phyloP scores from a whole-genome alignment of 768 basidiomycete genomes.

The Auriculariales sp. region DNA sequence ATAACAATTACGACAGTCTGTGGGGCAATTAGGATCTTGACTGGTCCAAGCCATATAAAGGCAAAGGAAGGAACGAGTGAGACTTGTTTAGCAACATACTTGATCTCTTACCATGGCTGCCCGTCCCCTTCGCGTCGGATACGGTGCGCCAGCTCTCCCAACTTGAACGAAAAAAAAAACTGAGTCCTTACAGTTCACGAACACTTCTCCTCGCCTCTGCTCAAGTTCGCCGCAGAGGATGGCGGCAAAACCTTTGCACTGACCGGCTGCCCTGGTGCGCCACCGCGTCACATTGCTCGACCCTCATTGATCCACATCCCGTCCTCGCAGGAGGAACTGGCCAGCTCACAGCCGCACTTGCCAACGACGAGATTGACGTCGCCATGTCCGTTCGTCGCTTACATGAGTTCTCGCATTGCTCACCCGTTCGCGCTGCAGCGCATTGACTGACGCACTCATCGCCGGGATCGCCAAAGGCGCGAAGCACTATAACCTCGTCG shows the following conservation, averaged over 20 bases:
- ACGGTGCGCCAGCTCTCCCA: slow-evolving; percentile 19
- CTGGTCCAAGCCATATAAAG: too few relatives aligned
- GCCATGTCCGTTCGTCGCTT: slow-evolving; percentile 42
- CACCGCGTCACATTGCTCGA: slow-evolving; percentile 7
- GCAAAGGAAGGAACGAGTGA: too few relatives aligned
- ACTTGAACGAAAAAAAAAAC: background rate
- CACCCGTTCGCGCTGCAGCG: slow-evolving; percentile 27
- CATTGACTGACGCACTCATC: slow-evolving; percentile 81
- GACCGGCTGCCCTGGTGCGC: slow-evolving; percentile 74
- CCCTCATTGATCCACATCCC: background rate
- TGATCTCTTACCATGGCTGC: too few relatives aligned
- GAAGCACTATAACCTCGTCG: slow-evolving; percentile 77
- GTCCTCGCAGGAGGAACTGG: slow-evolving; percentile 58
- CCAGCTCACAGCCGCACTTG: slow-evolving; percentile 61
- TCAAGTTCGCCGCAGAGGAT: slow-evolving; percentile 68
- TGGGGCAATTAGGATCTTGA: too few relatives aligned
- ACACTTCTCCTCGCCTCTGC: slow-evolving; percentile 84
- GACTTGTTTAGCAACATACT: too few relatives aligned
- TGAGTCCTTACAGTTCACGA: slow-evolving; percentile 43
- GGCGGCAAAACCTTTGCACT: slow-evolving; percentile 60
- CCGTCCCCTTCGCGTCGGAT: slow-evolving; percentile 32
- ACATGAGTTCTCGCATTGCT: background rate
- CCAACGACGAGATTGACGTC: slow-evolving; percentile 65
- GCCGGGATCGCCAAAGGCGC: slow-evolving; percentile 88
- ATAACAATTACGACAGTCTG: too few relatives aligned